Evolutionary conservation across 2,329 filamentous ascomycete species (phyloP).

Genomic region (Biscogniauxia marginata): DNA sequence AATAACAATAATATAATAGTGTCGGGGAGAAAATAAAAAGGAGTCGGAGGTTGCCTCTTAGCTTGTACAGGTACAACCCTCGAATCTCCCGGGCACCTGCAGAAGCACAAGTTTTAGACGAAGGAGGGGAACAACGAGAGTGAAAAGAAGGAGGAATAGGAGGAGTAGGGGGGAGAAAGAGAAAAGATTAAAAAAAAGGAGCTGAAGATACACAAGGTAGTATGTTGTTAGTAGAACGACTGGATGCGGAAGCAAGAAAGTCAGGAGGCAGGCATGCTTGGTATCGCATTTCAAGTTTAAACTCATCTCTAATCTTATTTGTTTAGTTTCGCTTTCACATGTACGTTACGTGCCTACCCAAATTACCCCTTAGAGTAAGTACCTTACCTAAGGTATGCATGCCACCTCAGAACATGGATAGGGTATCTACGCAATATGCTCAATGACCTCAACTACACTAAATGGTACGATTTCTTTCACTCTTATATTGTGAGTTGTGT

Average conservation of each 20-base stretch:
- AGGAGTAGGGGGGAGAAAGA: no score
- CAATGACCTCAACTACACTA: not conserved
- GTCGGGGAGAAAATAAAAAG: no score
- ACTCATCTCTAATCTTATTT: not conserved
- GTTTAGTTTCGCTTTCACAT: not conserved
- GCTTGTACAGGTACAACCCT: no score
- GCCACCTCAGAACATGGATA: not conserved
- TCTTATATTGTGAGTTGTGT: not conserved
- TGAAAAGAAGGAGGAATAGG: no score
- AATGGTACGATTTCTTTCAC: not conserved
- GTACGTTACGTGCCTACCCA: not conserved
- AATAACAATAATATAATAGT: no score
- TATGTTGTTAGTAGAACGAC: no score
- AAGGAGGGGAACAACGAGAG: no score
- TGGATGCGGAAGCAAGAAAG: not conserved
- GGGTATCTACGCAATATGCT: not conserved
- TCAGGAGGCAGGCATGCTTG: not conserved
- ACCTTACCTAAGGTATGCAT: not conserved
- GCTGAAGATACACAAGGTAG: no score
- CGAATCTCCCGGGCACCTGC: no score
- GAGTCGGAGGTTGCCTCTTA: no score
- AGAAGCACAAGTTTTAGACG: no score
- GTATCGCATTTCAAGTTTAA: not conserved
- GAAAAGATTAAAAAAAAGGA: no score
- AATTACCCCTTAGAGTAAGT: not conserved